phyloP scores from a whole-genome alignment of 805 yeast genomes.

The Cyberlindnera lachancei region DNA sequence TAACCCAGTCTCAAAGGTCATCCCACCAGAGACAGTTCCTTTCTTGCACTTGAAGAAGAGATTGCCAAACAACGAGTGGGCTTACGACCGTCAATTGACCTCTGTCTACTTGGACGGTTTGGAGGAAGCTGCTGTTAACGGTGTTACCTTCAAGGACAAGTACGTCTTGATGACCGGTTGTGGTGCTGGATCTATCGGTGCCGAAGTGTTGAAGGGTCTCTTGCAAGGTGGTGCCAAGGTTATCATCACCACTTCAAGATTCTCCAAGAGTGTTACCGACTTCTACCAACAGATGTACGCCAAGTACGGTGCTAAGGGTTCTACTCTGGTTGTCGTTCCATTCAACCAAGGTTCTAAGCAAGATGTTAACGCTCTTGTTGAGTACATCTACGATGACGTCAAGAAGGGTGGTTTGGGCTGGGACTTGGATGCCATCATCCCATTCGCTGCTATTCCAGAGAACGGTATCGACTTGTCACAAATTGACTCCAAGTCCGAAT shows the following conservation, averaged over 20 bases:
- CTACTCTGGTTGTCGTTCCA: slow-evolving; percentile 92
- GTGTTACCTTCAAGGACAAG: slow-evolving; percentile 83
- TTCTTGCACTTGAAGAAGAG: slow-evolving; percentile 88
- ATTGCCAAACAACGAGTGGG: slow-evolving; percentile 68
- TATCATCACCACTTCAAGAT: slow-evolving; percentile 92
- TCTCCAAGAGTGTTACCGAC: slow-evolving; percentile 90
- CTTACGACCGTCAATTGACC: slow-evolving; percentile 72
- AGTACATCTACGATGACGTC: slow-evolving; percentile 75
- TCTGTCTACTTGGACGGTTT: slow-evolving; percentile 79
- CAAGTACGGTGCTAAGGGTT: slow-evolving; percentile 86
- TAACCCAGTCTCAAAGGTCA: slow-evolving; percentile 65
- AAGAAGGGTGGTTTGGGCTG: slow-evolving; percentile 92
- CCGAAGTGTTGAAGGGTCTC: slow-evolving; percentile 90
- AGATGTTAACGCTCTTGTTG: slow-evolving; percentile 81
- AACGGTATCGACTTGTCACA: slow-evolving; percentile 92
- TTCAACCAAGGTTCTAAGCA: slow-evolving; percentile 97
- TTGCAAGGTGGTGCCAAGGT: slow-evolving; percentile 98
- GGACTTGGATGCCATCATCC: slow-evolving; percentile 94
- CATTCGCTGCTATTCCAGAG: slow-evolving; percentile 99
- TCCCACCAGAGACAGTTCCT: slow-evolving; percentile 83
- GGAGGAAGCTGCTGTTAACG: slow-evolving; percentile 91
- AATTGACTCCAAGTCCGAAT: slow-evolving; percentile 91
- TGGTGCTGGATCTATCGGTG: slow-evolving; percentile 98
- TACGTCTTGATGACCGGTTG: slow-evolving; percentile 95
- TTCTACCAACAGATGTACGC: slow-evolving; percentile 92